These are phyloP conservation scores for Aspergillus alliaceus DNA, from an alignment of 2,329 filamentous ascomycete species.

Conservation along the genomic window DNA sequence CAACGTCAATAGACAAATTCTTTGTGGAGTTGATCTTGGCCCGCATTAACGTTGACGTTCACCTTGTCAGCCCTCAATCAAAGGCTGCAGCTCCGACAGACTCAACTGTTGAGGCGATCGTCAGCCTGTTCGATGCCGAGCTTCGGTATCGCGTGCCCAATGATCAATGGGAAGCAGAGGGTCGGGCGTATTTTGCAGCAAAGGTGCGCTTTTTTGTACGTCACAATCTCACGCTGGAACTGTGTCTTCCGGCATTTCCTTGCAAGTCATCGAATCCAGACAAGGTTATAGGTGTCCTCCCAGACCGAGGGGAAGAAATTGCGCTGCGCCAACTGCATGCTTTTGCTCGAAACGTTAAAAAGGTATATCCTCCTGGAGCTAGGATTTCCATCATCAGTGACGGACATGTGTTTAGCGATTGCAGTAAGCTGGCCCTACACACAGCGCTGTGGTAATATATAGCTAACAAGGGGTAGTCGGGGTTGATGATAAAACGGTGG, in stretches of 20 bases:
- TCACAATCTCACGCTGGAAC: constrained; percentile 7
- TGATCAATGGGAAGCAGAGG: background rate
- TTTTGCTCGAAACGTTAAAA: constrained; percentile 30
- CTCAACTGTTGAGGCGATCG: background rate
- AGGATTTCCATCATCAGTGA: constrained; percentile 42
- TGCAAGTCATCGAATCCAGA: constrained; percentile 41
- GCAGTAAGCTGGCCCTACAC: constrained; percentile 30
- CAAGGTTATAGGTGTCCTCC: constrained; percentile 34
- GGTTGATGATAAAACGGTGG: constrained; percentile 46
- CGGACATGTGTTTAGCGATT: constrained; percentile 46
- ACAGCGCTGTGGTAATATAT: background rate
- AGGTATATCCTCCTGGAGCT: constrained; percentile 34
- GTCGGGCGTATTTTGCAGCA: background rate
- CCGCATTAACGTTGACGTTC: background rate
- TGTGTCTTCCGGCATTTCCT: constrained; percentile 42
- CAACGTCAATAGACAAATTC: background rate
- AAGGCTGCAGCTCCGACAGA: too few species aligned
- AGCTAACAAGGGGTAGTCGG: constrained; percentile 29
- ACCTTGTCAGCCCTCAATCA: too few species aligned
- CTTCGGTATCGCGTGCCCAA: background rate
- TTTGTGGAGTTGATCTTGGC: background rate
- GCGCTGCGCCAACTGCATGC: constrained; percentile 31
- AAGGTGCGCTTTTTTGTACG: background rate
- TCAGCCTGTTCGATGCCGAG: background rate
- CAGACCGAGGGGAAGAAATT: constrained; percentile 38